Evolutionary conservation across 2,329 filamentous ascomycete genomes (phyloP).

Genomic region (Leptographium wingfieldii): DNA sequence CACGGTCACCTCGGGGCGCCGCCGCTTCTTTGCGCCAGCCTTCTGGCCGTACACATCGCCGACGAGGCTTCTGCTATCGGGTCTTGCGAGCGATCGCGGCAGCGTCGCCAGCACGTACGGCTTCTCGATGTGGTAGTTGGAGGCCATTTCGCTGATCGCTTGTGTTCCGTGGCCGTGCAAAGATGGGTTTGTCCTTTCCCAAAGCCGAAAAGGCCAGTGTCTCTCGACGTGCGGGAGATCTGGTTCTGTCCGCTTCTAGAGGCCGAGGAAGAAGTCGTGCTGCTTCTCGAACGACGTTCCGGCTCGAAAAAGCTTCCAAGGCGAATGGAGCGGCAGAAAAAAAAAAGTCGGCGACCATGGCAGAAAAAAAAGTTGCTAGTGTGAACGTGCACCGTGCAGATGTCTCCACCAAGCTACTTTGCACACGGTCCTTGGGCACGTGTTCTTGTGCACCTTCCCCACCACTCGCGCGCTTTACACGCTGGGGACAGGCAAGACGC

Average conservation of each 20-base stretch:
- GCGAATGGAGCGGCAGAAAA: constrained; percentile 13
- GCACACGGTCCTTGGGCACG: not conserved
- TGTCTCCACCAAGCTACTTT: not conserved
- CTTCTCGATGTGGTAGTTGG: constrained; percentile 48
- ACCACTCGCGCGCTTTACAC: constrained; percentile 3
- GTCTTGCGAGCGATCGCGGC: constrained; percentile 43
- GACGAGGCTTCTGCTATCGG: constrained; percentile 38
- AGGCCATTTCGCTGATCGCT: constrained; percentile 31
- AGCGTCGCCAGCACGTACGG: constrained; percentile 51
- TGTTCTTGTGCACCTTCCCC: not conserved
- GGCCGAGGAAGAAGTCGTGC: too few species aligned
- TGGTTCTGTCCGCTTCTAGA: too few species aligned
- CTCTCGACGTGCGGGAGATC: too few species aligned
- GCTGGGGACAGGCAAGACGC: not conserved
- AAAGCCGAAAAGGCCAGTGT: too few species aligned
- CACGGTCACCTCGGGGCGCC: constrained; percentile 50
- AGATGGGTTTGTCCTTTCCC: too few species aligned
- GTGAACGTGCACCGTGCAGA: not conserved
- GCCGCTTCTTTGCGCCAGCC: constrained; percentile 42
- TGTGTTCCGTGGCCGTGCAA: too few species aligned
- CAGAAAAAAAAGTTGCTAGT: constrained; percentile 10
- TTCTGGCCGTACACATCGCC: constrained; percentile 49
- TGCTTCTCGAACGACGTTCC: too few species aligned
- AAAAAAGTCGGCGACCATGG: constrained; percentile 7
- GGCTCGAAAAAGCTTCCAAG: constrained; percentile 4